Conservation (phyloP, 2,329 filamentous ascomycete species). For the Epichloe coenophiala region DNA sequence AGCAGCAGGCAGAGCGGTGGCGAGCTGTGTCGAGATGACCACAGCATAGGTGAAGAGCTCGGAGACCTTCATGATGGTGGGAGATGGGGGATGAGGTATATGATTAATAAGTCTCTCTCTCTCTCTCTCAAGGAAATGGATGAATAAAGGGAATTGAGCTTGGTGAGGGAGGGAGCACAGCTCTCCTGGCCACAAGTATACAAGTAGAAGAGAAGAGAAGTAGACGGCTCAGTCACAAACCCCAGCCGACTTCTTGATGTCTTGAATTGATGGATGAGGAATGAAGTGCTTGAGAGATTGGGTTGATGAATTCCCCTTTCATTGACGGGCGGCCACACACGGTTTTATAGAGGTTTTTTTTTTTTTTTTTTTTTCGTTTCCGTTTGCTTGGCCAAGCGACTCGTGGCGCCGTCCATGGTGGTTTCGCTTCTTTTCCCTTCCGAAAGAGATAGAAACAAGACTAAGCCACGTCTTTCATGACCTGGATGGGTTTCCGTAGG, state of each 20-base stretch:
- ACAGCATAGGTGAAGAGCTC: slow-evolving; percentile 1
- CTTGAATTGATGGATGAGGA: neutral
- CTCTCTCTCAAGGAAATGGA: neutral
- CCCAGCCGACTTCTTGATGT: neutral
- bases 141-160: neutral
- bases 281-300: neutral
- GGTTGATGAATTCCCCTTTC: too few species aligned
- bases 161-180: neutral
- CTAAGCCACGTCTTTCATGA: too few species aligned
- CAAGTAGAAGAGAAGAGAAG: neutral
- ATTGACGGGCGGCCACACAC: too few species aligned
- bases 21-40: neutral
- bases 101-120: too few species aligned
- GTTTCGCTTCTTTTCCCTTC: too few species aligned
- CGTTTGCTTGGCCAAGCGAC: too few species aligned
- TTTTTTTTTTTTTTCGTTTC: too few species aligned
- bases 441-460: too few species aligned
- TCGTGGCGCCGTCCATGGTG: too few species aligned
- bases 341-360: too few species aligned
- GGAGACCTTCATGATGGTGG: slow-evolving; percentile 2
- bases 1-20: neutral
- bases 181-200: neutral
- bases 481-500: too few species aligned
- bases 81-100: too few species aligned
- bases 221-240: neutral